Evolutionary conservation across 2,329 filamentous ascomycete genomes (phyloP), one percentile per base, ranked within the genome.

Genomic region (Aspergillus unguis): DNA sequence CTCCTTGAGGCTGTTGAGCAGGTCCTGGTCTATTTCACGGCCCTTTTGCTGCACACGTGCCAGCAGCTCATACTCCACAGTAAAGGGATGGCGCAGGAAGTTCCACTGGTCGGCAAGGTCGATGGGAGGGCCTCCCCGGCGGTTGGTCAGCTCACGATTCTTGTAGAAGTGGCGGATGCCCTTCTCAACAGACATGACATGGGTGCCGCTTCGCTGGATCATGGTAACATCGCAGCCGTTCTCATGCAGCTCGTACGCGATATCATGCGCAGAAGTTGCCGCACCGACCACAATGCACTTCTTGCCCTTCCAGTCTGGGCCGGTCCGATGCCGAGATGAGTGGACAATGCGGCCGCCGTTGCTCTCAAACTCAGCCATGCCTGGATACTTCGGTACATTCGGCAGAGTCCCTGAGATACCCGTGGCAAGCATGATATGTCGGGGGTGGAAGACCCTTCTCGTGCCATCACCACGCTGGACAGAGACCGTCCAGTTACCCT

Each of bases 111-210:
- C 41, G 11, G 49, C 42, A 7, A 25, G 40, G 7, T n/a, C n/a
- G n/a, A n/a, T n/a, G n/a, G n/a, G n/a, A n/a, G n/a, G n/a, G n/a
- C n/a, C n/a, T n/a, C 33, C 35, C 6, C 47, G 52, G 5, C 33
- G 41, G 47, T 46, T 50, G 25, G 6, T 41, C 17, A 6, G 17
- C 35, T 17, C 47, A 46, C 10, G 52, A 47, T 2, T 51, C 58
- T 50, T 67, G n/a, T n/a, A n/a, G n/a, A n/a, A 68, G 38, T 47
- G 51, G 29, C 63, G 65, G 38, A 67, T 55, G 25, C 58, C 55
- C 6, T 63, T 61, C 2, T 65, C 64, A 38, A 68, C 66, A 17
- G 67, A 70, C 64, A 70, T 69, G 44, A 70, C 56, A 31, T 69
- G 67, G 3, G 67, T 69, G 2, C 65, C 63, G 4, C 65, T 68